phyloP scores from a whole-genome alignment of 192 early-diverging fungal species.

The Gaertneriomyces sp. region DNA sequence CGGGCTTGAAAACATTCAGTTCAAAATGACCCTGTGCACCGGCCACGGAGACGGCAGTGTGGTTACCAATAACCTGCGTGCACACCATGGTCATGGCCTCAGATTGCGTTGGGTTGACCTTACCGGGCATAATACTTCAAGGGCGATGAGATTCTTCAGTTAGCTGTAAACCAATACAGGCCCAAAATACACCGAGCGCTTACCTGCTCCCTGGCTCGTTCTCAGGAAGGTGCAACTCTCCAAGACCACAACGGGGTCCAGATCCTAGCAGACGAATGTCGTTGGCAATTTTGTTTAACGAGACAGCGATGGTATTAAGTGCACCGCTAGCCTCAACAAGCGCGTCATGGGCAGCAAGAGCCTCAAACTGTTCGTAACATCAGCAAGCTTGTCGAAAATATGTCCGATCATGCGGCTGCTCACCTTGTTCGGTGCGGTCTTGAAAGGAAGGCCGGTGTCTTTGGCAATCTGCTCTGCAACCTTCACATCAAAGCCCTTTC shows the following conservation, averaged over 20 bases:
- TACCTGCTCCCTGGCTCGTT: conserved; percentile 83
- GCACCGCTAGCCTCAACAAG: conserved; percentile 94
- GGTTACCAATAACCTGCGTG: conserved; percentile 98
- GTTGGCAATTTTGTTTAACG: conserved; percentile 99
- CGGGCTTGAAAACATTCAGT: conserved; percentile 99
- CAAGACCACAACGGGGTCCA: conserved; percentile 96
- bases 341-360: conserved; percentile 97
- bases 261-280: conserved; percentile 96
- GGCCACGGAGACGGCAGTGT: conserved; percentile 86
- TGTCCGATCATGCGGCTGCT: neutral
- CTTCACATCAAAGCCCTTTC: conserved; percentile 84
- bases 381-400: neutral
- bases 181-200: no score
- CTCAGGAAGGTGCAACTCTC: conserved; percentile 92
- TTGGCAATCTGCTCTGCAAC: conserved; percentile 85
- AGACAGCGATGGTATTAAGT: conserved; percentile 91
- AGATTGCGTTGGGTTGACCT: conserved; percentile 99
- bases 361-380: conserved; percentile 73
- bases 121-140: no score
- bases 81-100: conserved; percentile 99
- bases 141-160: no score
- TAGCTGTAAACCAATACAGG: no score
- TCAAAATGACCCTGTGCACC: conserved; percentile 98
- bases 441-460: conserved; percentile 86
- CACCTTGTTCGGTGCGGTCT: conserved; percentile 94